Percentiles rank a stretch among this genome's conserved stretches.
phyloP scores from a whole-genome alignment of 305 asterid genomes.

The Solanum chacoense region DNA sequence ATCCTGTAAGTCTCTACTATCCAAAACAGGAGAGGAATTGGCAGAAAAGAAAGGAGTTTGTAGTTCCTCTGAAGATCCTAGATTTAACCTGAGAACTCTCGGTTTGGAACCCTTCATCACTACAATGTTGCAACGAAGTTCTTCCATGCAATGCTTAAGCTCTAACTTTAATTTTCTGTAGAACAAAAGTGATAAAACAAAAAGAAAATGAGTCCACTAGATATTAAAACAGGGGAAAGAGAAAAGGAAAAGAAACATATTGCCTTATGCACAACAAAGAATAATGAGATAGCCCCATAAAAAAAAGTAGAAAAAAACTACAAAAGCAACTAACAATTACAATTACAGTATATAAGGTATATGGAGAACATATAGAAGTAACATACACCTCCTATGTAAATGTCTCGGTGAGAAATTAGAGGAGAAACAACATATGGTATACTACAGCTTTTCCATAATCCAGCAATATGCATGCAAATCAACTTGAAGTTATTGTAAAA shows the following conservation, averaged over 20 bases:
- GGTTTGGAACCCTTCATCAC: slow-evolving; percentile 71
- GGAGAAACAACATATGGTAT: not conserved
- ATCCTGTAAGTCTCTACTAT: slow-evolving; percentile 16
- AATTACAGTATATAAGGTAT: not conserved
- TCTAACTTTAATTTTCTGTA: slow-evolving; percentile 73
- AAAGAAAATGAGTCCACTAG: slow-evolving; percentile 2
- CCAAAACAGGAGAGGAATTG: slow-evolving; percentile 45
- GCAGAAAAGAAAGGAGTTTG: slow-evolving; percentile 54
- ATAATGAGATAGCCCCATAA: not conserved
- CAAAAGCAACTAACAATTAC: not conserved
- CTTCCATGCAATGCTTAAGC: slow-evolving; percentile 59
- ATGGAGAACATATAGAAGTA: not conserved
- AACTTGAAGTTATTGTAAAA: not conserved
- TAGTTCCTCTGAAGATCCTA: slow-evolving; percentile 35
- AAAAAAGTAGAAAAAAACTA: not conserved
- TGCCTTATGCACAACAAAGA: not conserved
- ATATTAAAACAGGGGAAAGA: not conserved
- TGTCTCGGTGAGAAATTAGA: not conserved
- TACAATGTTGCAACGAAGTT: slow-evolving; percentile 70
- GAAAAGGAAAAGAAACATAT: not conserved
- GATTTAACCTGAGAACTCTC: slow-evolving; percentile 79
- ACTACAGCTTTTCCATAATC: not conserved
- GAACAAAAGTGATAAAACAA: slow-evolving; percentile 10
- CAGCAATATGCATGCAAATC: not conserved
- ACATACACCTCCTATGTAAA: not conserved